Evolutionary conservation across 2,329 filamentous ascomycete species (phyloP).

Genomic region (Pseudogymnoascus sp.): DNA sequence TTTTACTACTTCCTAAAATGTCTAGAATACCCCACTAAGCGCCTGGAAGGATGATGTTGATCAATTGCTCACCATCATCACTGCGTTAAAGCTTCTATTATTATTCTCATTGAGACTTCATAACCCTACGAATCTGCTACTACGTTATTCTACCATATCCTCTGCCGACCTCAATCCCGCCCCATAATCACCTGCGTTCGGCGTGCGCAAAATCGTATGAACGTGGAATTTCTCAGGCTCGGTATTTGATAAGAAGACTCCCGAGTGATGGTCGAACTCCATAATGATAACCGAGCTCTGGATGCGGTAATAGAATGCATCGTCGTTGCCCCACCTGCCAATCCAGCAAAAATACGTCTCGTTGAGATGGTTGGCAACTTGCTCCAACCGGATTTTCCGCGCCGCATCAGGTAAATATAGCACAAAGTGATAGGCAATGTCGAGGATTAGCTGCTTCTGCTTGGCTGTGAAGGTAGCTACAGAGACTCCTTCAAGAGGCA

Average conservation of each 20-base stretch:
- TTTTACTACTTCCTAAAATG: not conserved
- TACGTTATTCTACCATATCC: not conserved
- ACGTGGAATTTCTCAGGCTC: slow-evolving; percentile 74
- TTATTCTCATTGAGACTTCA: not conserved
- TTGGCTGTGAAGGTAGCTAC: slow-evolving; percentile 40
- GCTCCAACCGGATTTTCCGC: slow-evolving; percentile 45
- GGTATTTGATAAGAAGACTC: slow-evolving; percentile 67
- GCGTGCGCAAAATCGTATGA: slow-evolving; percentile 64
- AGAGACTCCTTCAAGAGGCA: slow-evolving; percentile 60
- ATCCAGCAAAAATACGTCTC: slow-evolving; percentile 81
- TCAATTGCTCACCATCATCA: not conserved
- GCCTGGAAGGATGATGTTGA: not conserved
- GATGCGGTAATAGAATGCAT: slow-evolving; percentile 71
- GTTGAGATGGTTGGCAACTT: slow-evolving; percentile 48
- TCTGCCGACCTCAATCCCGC: slow-evolving; percentile 35
- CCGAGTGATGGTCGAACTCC: slow-evolving; percentile 75
- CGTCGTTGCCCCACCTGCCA: slow-evolving; percentile 56
- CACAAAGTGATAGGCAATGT: slow-evolving; percentile 61
- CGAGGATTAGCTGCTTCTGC: slow-evolving; percentile 49
- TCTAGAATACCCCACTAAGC: not conserved
- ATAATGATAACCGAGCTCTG: slow-evolving; percentile 68
- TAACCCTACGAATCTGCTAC: not conserved
- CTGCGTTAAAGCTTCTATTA: not conserved
- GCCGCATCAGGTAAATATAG: slow-evolving; percentile 45
- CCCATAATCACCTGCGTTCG: slow-evolving; percentile 72